Evolutionary conservation across 2,329 filamentous ascomycete species (phyloP), one percentile per base, ranked within the genome.

Genomic region (Allantophomopsis cytisporea): DNA sequence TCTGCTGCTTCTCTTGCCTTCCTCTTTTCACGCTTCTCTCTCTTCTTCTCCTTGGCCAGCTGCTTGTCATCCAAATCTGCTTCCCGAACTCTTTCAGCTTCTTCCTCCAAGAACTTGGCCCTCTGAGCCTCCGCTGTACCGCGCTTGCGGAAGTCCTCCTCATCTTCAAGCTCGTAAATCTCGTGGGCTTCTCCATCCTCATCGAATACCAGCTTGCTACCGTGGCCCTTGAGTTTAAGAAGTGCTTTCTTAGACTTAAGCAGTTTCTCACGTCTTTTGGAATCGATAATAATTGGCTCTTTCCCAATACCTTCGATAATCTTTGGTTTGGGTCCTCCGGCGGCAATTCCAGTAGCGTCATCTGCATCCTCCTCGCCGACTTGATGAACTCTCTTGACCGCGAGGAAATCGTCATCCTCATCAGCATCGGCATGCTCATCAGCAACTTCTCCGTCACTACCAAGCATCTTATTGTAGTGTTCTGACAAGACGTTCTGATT

Each of bases 401-500:
- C 76, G 39, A 94, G 66, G 69, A 98, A 95, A 47, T 93, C 81
- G 37, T 85, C 80, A 37, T 85, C 82, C 40, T 80, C 80, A 37
- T 79, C 76, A 5, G 68, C 72, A 39, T 74, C 71, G 3, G 56
- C 66, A 40, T 69, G 58, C 6, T 60, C 59, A 7, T 61, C 56
- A 48, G 59, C 45, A 42, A 68, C 58, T 5, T 61, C 59, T 32
- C 66, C 62, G 38, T 72, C 76, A 31, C 79, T 70, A 38, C 69
- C 69, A 43, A 96, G 78, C 46, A 98, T 71, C 54, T 89, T 94
- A 43, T 77, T 76, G 65, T 95, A 96, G 61, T 98, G 91, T 41
- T 81, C 78, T n/a, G 89, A 88, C 47, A 98, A 63, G 23, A 98
- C 83, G 55, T 95, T 88, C 60, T 96, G 89, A 60, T 98, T 98